Evolutionary conservation across 805 yeast species (phyloP), one percentile per base, ranked within the genome.

Genomic region (Yarrowia alimentaria): DNA sequence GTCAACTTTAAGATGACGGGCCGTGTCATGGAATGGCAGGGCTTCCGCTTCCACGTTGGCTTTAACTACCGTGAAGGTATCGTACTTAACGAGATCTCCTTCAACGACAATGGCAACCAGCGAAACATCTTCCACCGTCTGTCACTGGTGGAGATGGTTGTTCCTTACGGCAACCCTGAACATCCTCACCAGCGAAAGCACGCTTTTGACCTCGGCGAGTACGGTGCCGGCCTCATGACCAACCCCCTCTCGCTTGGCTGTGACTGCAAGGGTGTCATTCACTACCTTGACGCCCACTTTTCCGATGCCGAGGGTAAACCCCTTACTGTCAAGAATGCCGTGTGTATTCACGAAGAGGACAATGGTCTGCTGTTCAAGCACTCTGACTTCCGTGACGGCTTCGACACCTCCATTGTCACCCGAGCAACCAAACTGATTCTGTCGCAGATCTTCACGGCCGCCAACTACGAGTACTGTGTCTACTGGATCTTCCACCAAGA

Each of bases 11-110:
- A 74, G 58, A 74, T 84, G 79, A 72, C 73, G 52, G 88, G 86
- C 49, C 75, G 82, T 61, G 73, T 78, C 49, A 79, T 85, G 75
- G 75, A 74, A 56, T 85, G 93, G 93, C 80, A 83, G 57, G 85
- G 84, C 70, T 85, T 78, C 73, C 74, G 77, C 56, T 74, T 85
- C 72, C 91, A 85, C 67, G 71, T 85, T 65, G 93, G 93, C 29
- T 85, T 85, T 77, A 85, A 85, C 73, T 82, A 83, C 71, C 77
- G 91, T 71, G 93, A 85, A 68, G 93, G 93, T 57, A 80, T 85
- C 64, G 91, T 85, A 22, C 74, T 85, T 56, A 77, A 82, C 58
- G 89, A 85, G 67, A 75, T 85, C 61, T 68, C 76, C 28, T 84
- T 80, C 74, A 81, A 83, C 61, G 91, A 84, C 64, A 29, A 37